Percentiles rank a stretch among this genome's conserved stretches.
phyloP scores from a whole-genome alignment of 768 basidiomycete species.

The Leucosporidium scottii region DNA sequence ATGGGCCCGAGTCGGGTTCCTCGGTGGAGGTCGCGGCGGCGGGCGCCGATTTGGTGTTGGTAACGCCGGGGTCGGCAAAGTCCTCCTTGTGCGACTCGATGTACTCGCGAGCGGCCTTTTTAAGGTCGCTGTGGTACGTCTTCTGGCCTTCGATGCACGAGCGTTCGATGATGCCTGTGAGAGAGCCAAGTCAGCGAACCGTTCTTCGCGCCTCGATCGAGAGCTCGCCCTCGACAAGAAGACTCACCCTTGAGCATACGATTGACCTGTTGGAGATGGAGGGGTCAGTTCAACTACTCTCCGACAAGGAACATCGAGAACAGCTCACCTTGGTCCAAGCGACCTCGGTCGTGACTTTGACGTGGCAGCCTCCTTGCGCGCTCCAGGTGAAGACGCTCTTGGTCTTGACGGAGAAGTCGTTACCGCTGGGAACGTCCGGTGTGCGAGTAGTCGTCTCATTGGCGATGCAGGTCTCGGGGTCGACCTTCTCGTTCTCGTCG shows the following conservation, averaged over 20 bases:
- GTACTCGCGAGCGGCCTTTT: constrained; percentile 73
- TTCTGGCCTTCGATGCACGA: constrained; percentile 89
- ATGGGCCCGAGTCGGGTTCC: not conserved
- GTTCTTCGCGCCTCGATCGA: not conserved
- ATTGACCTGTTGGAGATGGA: constrained; percentile 45
- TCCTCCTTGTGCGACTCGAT: constrained; percentile 49
- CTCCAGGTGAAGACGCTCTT: constrained; percentile 91
- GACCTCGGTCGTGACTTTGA: constrained; percentile 80
- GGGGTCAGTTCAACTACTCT: not conserved
- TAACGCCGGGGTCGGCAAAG: constrained; percentile 5
- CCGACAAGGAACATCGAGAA: not conserved
- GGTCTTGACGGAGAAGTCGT: constrained; percentile 86
- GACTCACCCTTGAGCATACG: constrained; percentile 63
- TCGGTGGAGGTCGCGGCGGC: not conserved
- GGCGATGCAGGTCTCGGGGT: constrained; percentile 70
- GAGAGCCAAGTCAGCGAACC: constrained; percentile 50
- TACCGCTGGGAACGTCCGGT: constrained; percentile 88
- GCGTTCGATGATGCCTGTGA: constrained; percentile 73
- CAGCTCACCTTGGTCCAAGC: constrained; percentile 87
- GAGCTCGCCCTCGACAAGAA: too few species aligned
- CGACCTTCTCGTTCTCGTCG: constrained; percentile 68
- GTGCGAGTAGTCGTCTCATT: constrained; percentile 83
- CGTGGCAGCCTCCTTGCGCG: constrained; percentile 60
- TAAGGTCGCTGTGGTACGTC: constrained; percentile 71
- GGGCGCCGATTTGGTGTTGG: not conserved